phyloP scores from a whole-genome alignment of 2,329 filamentous ascomycete genomes.

The Aspergillus flavus region DNA sequence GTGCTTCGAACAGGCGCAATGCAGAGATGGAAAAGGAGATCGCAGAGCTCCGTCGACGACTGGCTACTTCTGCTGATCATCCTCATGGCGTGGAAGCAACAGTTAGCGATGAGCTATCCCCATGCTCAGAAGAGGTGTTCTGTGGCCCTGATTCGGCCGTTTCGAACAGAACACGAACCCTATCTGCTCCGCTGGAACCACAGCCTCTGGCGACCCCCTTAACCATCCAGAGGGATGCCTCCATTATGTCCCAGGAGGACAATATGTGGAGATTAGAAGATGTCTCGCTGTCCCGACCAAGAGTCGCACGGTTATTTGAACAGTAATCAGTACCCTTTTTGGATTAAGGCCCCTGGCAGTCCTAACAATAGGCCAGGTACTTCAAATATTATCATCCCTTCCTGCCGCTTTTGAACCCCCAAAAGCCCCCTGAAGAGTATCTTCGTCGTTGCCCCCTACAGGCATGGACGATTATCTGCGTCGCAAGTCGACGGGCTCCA shows the following conservation, averaged over 20 bases:
- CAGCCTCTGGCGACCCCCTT: constrained; percentile 38
- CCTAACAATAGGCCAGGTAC: constrained; percentile 50
- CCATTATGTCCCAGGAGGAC: constrained; percentile 40
- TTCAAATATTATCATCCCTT: constrained; percentile 66
- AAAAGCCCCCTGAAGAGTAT: constrained; percentile 58
- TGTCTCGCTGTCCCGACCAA: constrained; percentile 39
- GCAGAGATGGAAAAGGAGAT: constrained; percentile 63
- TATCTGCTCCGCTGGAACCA: constrained; percentile 37
- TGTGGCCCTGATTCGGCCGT: constrained; percentile 34
- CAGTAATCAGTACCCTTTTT: constrained; percentile 34
- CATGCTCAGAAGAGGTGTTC: constrained; percentile 39
- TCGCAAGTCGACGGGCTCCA: constrained; percentile 62
- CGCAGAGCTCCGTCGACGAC: constrained; percentile 49
- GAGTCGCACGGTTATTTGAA: constrained; percentile 47
- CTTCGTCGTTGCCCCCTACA: constrained; percentile 60
- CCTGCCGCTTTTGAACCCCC: constrained; percentile 61
- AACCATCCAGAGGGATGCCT: constrained; percentile 34
- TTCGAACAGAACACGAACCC: constrained; percentile 29
- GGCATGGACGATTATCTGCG: constrained; percentile 66
- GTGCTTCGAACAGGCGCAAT: constrained; percentile 54
- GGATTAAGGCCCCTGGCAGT: constrained; percentile 26
- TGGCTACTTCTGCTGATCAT: constrained; percentile 39
- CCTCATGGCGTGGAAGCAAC: constrained; percentile 28
- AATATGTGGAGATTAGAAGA: constrained; percentile 55
- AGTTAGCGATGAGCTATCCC: constrained; percentile 34